phyloP scores from a whole-genome alignment of 768 basidiomycete genomes.

The Crassisporium funariophilum region DNA sequence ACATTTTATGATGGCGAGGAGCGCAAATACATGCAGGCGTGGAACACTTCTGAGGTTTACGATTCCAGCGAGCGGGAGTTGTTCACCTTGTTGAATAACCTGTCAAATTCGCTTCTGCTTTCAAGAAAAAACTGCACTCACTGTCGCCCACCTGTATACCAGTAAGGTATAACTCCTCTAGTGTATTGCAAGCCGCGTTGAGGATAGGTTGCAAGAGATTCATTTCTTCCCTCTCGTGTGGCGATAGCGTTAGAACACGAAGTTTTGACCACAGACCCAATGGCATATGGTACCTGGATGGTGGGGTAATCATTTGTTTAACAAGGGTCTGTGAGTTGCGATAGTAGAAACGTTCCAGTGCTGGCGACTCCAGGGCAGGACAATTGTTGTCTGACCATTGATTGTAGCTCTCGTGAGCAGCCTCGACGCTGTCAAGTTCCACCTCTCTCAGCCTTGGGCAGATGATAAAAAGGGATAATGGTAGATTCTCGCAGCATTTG shows the following conservation, averaged over 20 bases:
- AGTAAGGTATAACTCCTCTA: conserved; percentile 13
- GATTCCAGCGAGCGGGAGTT: neutral
- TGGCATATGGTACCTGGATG: neutral
- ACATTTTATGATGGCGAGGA: neutral
- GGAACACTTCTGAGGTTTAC: neutral
- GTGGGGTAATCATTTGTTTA: conserved; percentile 5
- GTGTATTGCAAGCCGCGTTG: conserved; percentile 4
- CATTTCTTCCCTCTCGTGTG: conserved; percentile 9
- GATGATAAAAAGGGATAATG: conserved; percentile 7
- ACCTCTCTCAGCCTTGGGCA: conserved; percentile 5
- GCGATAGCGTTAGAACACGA: conserved; percentile 8
- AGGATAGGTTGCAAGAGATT: conserved; percentile 9
- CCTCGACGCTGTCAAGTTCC: conserved; percentile 4
- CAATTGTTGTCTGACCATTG: neutral
- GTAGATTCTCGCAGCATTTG: conserved; percentile 3
- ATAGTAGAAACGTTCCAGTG: conserved; percentile 2
- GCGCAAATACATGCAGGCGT: neutral
- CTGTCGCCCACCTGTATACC: neutral
- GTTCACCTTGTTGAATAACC: neutral
- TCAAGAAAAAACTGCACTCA: neutral
- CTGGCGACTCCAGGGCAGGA: conserved; percentile 5
- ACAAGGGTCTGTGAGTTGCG: conserved; percentile 4
- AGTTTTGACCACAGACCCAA: conserved; percentile 9
- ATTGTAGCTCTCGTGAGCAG: neutral
- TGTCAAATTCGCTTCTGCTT: neutral